Evolutionary conservation across 129 eudicot genomes (phyloP), one percentile per base, ranked within the genome.

Genomic region (Glebionis coronaria): DNA sequence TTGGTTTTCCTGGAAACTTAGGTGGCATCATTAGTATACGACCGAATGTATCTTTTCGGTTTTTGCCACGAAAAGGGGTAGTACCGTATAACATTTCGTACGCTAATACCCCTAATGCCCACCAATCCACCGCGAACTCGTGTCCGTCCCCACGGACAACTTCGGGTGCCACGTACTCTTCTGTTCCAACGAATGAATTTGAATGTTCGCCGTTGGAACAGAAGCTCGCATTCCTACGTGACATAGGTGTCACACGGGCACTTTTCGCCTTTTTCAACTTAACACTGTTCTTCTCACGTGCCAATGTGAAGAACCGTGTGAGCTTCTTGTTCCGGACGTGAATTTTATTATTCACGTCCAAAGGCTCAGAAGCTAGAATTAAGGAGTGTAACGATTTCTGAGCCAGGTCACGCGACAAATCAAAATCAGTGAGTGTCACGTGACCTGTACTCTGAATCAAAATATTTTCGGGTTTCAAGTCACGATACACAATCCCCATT

Each of bases 11-110:
- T 10, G 69, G 50, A 56, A 85, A 82, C 35, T 78, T 87, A 21
- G 96, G 87, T 62, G 76, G 78, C 79, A 76, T 77, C 68, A 73
- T 56, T 9, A 93, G 47, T 18, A 88, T 83, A 46, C 80, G 78
- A 16, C 76, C 67, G 28, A 83, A 93, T 12, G 98, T 93, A 12
- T 93, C 96, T 31, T 88, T 93, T 53, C 95, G 67, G 68, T 79
- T 75, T 18, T 74, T 78, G 49, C 98, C 98, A 4, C 82, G 85
- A 65, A 88, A 93, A 18, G 98, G 98, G 5, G 96, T 84, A 51
- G 80, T 80, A 9, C 98, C 96, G 58, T 93, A 86, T 67, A 93
- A n/a, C 98, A 93, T 93, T 61, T 93, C 98, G 82, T 82, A 93
- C 14, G 82, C 68, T 0, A 93, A 77, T 1, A 93, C 68, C 27